Conservation (phyloP, 257 asterid species). For the Leptodermis oblonga region DNA sequence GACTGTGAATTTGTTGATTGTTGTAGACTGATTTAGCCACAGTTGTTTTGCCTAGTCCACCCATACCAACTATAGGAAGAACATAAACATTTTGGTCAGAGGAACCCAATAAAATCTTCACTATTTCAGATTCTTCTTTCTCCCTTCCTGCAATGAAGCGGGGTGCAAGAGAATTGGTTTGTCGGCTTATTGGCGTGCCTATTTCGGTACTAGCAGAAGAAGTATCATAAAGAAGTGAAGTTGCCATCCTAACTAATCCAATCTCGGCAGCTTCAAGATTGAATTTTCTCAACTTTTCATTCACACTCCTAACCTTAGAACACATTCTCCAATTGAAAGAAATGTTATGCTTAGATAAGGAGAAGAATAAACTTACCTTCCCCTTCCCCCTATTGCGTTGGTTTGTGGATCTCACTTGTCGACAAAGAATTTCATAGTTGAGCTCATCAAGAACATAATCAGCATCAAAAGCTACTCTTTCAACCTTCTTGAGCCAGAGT, state of each 20-base stretch:
- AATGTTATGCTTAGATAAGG: background rate
- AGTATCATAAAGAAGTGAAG: background rate
- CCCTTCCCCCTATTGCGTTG: no score
- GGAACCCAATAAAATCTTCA: background rate
- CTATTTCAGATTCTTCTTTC: background rate
- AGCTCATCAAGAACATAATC: background rate
- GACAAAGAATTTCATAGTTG: background rate
- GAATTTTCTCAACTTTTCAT: background rate
- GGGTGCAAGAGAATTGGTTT: background rate
- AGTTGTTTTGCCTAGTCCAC: conserved; percentile 2
- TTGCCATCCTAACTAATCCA: background rate
- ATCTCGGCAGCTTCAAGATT: background rate
- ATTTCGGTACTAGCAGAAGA: background rate
- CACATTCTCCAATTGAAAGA: background rate
- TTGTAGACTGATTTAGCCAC: background rate
- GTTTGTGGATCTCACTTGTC: background rate
- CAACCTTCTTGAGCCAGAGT: background rate
- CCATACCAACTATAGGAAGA: background rate
- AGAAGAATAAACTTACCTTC: background rate
- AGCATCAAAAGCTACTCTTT: background rate
- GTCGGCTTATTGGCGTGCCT: background rate
- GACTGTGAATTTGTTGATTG: background rate
- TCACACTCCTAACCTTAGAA: background rate
- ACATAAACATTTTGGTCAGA: background rate
- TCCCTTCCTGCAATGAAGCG: background rate